These are phyloP conservation scores for Cenchrus americanus DNA, from an alignment of 176 grass and related monocot genomes.

Conservation along the genomic window DNA sequence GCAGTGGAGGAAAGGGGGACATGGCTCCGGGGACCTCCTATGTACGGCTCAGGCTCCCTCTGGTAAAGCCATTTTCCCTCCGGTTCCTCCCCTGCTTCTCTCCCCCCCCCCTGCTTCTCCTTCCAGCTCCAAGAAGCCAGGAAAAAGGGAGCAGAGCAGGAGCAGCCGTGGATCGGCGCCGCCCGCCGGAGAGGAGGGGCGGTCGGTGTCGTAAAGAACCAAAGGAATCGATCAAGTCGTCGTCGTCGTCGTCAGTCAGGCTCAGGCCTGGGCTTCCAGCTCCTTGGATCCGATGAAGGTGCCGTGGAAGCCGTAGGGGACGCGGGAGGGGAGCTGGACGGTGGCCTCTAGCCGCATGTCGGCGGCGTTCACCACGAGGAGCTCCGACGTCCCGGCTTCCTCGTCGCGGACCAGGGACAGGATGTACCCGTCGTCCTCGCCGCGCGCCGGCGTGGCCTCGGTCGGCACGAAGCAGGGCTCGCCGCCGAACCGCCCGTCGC, in stretches of 20 bases:
- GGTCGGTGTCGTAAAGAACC: conserved; percentile 17
- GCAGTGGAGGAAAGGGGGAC: not conserved
- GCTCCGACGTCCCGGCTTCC: conserved; percentile 50
- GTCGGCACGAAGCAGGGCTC: conserved; percentile 85
- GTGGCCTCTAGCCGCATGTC: conserved; percentile 83
- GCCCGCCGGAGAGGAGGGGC: no score
- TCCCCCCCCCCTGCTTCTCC: not conserved
- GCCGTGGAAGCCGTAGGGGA: conserved; percentile 94
- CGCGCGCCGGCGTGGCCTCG: conserved; percentile 20
- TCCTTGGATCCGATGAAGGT: conserved; percentile 69
- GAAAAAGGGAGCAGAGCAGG: not conserved
- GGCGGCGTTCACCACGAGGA: conserved; percentile 69
- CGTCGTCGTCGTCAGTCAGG: not conserved
- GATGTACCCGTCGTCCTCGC: conserved; percentile 80
- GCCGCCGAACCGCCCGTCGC: conserved; percentile 66
- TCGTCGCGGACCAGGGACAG: conserved; percentile 73
- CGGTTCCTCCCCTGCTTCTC: not conserved
- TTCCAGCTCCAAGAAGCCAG: conserved; percentile 16
- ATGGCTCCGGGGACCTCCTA: conserved; percentile 58
- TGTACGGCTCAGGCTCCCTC: conserved; percentile 43
- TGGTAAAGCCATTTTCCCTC: conserved; percentile 56
- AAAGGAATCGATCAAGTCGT: conserved; percentile 38
- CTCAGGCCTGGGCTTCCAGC: conserved; percentile 55
- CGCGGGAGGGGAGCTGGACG: conserved; percentile 78
- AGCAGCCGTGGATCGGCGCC: not conserved